These are phyloP conservation scores for Falciphora oryzae DNA, from an alignment of 2,329 filamentous ascomycete genomes.

Conservation along the genomic window DNA sequence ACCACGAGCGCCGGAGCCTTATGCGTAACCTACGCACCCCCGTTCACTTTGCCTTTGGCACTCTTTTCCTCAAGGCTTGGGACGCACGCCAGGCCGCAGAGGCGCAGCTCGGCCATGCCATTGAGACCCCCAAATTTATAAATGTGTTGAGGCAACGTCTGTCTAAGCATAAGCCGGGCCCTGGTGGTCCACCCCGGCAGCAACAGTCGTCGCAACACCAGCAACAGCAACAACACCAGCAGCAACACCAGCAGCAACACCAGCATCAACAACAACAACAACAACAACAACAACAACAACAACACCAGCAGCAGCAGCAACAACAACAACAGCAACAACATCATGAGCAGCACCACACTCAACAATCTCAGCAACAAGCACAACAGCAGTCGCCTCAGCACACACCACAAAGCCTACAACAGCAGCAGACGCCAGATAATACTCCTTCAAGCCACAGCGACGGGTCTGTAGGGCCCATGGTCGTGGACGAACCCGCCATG, in stretches of 20 bases:
- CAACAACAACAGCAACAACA: constrained; percentile 12
- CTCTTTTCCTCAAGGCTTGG: constrained; percentile 58
- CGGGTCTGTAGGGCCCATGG: constrained; percentile 10
- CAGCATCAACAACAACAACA: neutral
- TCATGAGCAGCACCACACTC: constrained; percentile 4
- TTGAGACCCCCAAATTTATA: constrained; percentile 42
- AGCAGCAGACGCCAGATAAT: neutral
- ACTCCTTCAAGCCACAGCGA: neutral
- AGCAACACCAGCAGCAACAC: constrained; percentile 5
- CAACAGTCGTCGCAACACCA: constrained; percentile 16
- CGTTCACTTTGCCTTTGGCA: constrained; percentile 52
- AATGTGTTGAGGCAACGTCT: constrained; percentile 38
- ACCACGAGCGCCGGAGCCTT: constrained; percentile 47
- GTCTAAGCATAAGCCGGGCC: constrained; percentile 18
- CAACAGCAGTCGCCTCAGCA: neutral
- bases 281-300: neutral
- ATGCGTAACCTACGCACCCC: constrained; percentile 46
- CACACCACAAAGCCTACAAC: neutral
- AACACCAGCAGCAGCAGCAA: neutral
- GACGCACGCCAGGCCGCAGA: constrained; percentile 47
- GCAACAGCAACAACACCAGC: constrained; percentile 22
- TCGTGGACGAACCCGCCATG: constrained; percentile 20
- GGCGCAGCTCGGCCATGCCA: constrained; percentile 34
- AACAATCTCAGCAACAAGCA: constrained; percentile 5
- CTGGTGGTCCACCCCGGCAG: constrained; percentile 6